phyloP scores from a whole-genome alignment of 768 basidiomycete genomes.

The Auricularia cornea region DNA sequence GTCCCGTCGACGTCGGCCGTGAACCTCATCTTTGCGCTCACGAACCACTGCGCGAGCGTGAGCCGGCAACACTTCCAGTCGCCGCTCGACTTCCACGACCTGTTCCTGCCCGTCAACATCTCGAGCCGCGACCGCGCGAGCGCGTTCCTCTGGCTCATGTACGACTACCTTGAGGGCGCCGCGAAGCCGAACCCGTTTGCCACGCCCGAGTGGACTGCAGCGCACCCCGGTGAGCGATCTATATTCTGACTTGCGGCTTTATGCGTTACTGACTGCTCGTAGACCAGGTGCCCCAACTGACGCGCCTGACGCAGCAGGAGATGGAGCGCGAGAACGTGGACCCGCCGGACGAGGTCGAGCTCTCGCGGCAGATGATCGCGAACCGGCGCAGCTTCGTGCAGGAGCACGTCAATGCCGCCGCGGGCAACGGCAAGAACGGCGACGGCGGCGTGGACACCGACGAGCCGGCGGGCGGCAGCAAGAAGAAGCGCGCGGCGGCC shows the following conservation, averaged over 20 bases:
- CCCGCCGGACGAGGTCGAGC: slow-evolving; percentile 64
- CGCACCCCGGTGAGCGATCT: slow-evolving; percentile 47
- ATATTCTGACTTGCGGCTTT: slow-evolving; percentile 51
- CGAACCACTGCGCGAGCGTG: slow-evolving; percentile 63
- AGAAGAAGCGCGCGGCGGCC: not conserved
- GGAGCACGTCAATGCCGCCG: slow-evolving; percentile 14
- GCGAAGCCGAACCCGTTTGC: slow-evolving; percentile 60
- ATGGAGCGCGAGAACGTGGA: slow-evolving; percentile 66
- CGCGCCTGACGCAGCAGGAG: slow-evolving; percentile 34
- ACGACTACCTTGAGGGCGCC: slow-evolving; percentile 67
- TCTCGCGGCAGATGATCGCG: slow-evolving; percentile 67
- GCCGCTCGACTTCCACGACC: slow-evolving; percentile 51
- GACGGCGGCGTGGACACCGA: not conserved
- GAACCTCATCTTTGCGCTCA: slow-evolving; percentile 66
- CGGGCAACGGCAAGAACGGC: slow-evolving; percentile 45
- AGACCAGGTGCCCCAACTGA: not conserved
- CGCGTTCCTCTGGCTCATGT: slow-evolving; percentile 79
- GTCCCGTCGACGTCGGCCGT: slow-evolving; percentile 70
- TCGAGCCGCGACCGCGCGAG: slow-evolving; percentile 65
- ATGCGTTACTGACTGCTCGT: slow-evolving; percentile 4
- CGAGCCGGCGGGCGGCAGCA: not conserved
- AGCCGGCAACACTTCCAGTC: slow-evolving; percentile 51
- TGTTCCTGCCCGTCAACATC: slow-evolving; percentile 71
- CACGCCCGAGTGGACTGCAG: slow-evolving; percentile 47
- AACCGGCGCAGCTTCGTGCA: slow-evolving; percentile 55